phyloP scores from a whole-genome alignment of 1,284 basidiomycete species.

The Ustilago sp. region DNA sequence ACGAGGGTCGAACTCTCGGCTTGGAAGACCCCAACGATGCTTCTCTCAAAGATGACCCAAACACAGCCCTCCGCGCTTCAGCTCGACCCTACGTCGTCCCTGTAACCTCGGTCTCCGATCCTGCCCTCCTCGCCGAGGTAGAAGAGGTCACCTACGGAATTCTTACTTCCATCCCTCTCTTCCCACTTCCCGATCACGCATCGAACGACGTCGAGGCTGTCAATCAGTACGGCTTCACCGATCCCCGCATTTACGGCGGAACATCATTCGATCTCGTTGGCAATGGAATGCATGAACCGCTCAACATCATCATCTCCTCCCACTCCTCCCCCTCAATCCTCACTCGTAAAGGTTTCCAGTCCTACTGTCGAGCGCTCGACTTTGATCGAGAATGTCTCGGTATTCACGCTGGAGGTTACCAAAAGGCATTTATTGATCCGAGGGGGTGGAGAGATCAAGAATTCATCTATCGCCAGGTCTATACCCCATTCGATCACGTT shows the following conservation, averaged over 20 bases:
- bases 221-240: slow-evolving; percentile 52
- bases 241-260: slow-evolving; percentile 55
- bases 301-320: slow-evolving; percentile 64
- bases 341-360: slow-evolving; percentile 58
- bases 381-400: slow-evolving; percentile 67
- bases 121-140: slow-evolving; percentile 19
- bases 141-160: slow-evolving; percentile 20
- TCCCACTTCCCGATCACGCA: slow-evolving; percentile 8
- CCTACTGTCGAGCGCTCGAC: slow-evolving; percentile 57
- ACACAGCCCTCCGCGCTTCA: slow-evolving; percentile 9
- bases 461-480: slow-evolving; percentile 58
- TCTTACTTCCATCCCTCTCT: slow-evolving; percentile 31
- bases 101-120: slow-evolving; percentile 15
- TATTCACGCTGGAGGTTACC: slow-evolving; percentile 54
- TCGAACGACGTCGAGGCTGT: slow-evolving; percentile 6
- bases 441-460: slow-evolving; percentile 51
- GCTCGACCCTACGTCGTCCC: slow-evolving; percentile 16
- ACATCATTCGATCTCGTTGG: slow-evolving; percentile 49
- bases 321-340: slow-evolving; percentile 55
- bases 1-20: slow-evolving; percentile 37
- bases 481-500: slow-evolving; percentile 51
- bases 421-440: slow-evolving; percentile 53
- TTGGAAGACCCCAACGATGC: slow-evolving; percentile 53
- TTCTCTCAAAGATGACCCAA: slow-evolving; percentile 36
- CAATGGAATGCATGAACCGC: slow-evolving; percentile 58